Conservation (phyloP, 2,329 filamentous ascomycete genomes). For the Parastagonospora nodorum region DNA sequence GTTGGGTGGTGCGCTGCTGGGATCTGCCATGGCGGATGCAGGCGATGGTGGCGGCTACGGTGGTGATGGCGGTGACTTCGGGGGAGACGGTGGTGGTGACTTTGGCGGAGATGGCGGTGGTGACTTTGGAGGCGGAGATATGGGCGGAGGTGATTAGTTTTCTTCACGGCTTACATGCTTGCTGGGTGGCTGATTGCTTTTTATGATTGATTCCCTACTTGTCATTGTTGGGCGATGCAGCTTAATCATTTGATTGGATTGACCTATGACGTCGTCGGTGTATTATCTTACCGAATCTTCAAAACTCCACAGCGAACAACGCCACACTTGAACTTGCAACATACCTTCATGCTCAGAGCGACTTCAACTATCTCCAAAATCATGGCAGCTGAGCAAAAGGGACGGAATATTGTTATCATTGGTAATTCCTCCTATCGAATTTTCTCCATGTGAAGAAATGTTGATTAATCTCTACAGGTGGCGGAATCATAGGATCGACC, state of each 20-base stretch:
- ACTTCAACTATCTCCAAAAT: conserved; percentile 18
- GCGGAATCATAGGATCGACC: conserved; percentile 90
- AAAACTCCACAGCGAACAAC: conserved; percentile 16
- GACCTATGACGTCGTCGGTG: conserved; percentile 28
- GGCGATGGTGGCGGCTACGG: conserved; percentile 33
- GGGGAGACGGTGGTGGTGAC: conserved; percentile 25
- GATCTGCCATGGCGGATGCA: conserved; percentile 62
- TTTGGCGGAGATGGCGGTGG: conserved; percentile 35
- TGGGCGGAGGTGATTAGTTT: conserved; percentile 3
- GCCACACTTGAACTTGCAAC: conserved; percentile 16
- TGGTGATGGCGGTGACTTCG: conserved; percentile 26
- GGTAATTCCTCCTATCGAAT: conserved; percentile 20
- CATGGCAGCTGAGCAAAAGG: conserved; percentile 33
- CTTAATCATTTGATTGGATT: neutral
- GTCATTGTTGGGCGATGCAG: neutral
- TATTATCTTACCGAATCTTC: conserved; percentile 11
- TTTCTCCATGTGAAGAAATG: neutral
- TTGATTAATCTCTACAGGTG: conserved; percentile 60
- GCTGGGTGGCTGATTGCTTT: neutral
- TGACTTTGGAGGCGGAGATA: conserved; percentile 33
- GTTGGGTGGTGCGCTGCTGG: conserved; percentile 75
- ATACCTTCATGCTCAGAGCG: conserved; percentile 26
- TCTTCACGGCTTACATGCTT: neutral
- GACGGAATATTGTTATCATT: conserved; percentile 44
- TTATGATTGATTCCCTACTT: neutral